Base-by-base conservation (phyloP, 2,329 filamentous ascomycete genomes). In the Hypocreales sp. region DNA sequence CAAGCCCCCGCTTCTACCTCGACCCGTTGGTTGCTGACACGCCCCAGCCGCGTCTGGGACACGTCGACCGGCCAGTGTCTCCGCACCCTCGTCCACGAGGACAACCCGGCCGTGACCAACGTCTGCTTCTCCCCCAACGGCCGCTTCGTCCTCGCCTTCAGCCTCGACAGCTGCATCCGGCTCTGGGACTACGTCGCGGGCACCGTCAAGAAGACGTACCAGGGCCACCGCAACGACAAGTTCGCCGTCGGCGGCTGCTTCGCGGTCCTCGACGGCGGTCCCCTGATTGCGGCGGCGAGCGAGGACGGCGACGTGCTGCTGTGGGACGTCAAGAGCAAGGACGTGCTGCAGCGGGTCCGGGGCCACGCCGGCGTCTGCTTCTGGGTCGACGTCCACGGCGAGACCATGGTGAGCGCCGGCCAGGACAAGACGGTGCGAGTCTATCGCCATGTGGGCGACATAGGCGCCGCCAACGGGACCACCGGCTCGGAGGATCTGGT, bases 141-240 rank as follows among this genome's bases (percentile, higher is more conserved):
- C 12, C 84, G 81, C 36, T 94, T 80, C 47, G 78, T 98, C 29
- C 67, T 95, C 3, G 87, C 90, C 9, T 93, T 80, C 53, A 93
- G 82, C 36, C 66, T 94, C 38, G 90, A 98, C 57, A 80, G 76
- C 34, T 87, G 80, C 46, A 69, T 98, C 25, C 74, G 90, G 3
- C 60, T 98, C 14, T 98, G 90, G 90, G 81, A 94, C 50, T 98
- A 95, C 47, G 79, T 92, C 7, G 73, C 83, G 20, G 87, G 87
- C 7, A 73, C 75, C 16, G 90, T 90, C 40, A 78, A 93, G 44
- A 98, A 98, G 63, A 98, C 90, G 10, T 98, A 95, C 52, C 84
- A 94, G 48, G 90, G 90, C 1, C 90, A 95, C 45, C 57, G 61
- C 29, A 98, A 98, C 49, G 64, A 72, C 29, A 76, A 76, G 34